These are phyloP conservation scores for Arthrocladium fulminans DNA, from an alignment of 2,329 filamentous ascomycete genomes.

Conservation along the genomic window DNA sequence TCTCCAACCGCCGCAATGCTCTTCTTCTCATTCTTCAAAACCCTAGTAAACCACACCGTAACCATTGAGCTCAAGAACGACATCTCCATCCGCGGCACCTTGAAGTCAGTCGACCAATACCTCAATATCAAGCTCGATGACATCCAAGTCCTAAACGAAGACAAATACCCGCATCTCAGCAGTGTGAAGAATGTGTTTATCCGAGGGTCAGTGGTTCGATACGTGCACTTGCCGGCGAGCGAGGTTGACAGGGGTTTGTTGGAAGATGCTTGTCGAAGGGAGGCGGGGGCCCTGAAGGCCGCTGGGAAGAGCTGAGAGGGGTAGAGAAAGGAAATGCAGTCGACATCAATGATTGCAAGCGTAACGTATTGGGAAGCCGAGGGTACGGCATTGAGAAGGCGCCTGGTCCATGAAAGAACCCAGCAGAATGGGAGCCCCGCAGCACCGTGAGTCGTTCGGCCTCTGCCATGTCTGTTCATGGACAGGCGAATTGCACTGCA, in stretches of 20 bases:
- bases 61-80: conserved; percentile 99
- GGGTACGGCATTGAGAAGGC: no score
- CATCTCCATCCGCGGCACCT: conserved; percentile 86
- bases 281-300: conserved; percentile 36
- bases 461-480: no score
- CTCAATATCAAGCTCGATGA: conserved; percentile 98
- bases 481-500: no score
- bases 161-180: conserved; percentile 86
- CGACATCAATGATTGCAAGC: no score
- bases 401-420: no score
- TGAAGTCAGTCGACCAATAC: conserved; percentile 98
- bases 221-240: conserved; percentile 74
- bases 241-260: conserved; percentile 78
- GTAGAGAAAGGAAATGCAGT: not conserved
- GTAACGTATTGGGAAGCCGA: no score
- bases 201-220: conserved; percentile 82
- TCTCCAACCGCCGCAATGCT: conserved; percentile 1
- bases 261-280: conserved; percentile 84
- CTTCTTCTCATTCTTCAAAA: conserved; percentile 81
- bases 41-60: conserved; percentile 91
- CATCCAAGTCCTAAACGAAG: conserved; percentile 82
- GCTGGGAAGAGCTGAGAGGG: conserved; percentile 6
- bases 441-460: no score
- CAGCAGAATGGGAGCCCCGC: no score
- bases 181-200: conserved; percentile 96